Evolutionary conservation across 345 rosid genomes (phyloP), one percentile per base, ranked within the genome.

Genomic region (Acer campestre): DNA sequence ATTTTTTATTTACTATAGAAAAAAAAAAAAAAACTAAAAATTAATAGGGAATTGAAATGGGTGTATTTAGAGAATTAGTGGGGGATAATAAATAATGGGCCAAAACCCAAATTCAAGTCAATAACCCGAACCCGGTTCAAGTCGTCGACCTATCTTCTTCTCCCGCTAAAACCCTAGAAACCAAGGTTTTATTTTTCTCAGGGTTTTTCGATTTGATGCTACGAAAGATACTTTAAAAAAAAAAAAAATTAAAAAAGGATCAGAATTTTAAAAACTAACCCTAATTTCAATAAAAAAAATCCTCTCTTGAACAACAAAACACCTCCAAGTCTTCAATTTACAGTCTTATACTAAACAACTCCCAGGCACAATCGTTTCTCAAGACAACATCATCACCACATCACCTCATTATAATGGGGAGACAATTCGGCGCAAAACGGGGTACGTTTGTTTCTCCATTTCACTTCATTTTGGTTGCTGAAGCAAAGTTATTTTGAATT

Each of bases 101-200:
- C 46, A 9, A 42, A 42, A 8, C 46, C 46, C 46, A 42, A 42
- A 42, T 9, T 7, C 9, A 7, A 3, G 4, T 0, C 0, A 11
- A 22, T n/a, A 58, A 35, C 6, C 2, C 0, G 31, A 22, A 46
- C 25, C 77, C 69, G 68, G 17, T 61, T 62, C 25, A 25, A 1
- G 4, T 12, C 13, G 18, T 63, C 58, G 17, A 10, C 44, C 3
- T 20, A 8, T 40, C 51, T 0, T 46, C 55, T 18, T 62, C 61
- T 62, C 69, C 46, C 69, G 77, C 69, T 62, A 44, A 62, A 74
- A 62, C 77, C 77, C 77, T 74, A 74, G 63, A 22, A 42, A 11
- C 53, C 3, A 9, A 59, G 67, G 75, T 40, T 72, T 72, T 59
- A 59, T n/a, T 0, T n/a, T 22, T 59, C 25, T n/a, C 27, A 7